Evolutionary conservation across 257 asterid genomes (phyloP).

Genomic region (Echites panduratus): DNA sequence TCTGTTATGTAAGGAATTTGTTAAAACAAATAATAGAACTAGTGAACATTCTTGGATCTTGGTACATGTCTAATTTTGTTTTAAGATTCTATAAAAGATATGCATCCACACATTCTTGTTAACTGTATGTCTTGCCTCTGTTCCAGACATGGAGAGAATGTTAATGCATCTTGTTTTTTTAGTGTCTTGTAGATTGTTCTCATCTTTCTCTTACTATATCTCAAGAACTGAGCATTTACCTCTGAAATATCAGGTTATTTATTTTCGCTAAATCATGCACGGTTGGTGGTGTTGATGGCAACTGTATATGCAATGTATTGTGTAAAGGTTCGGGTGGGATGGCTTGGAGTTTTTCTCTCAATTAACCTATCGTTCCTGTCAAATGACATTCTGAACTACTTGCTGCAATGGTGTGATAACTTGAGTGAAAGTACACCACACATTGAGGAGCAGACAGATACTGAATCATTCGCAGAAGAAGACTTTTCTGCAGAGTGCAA

Average conservation of each 20-base stretch:
- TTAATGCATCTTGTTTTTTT: neutral
- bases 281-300: conserved; percentile 85
- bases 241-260: conserved; percentile 64
- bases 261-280: conserved; percentile 89
- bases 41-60: neutral
- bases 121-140: neutral
- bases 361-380: conserved; percentile 87
- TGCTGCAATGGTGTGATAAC: conserved; percentile 86
- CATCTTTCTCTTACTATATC: conserved; percentile 18
- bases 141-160: neutral
- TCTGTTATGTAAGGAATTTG: neutral
- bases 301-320: conserved; percentile 73
- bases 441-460: conserved; percentile 57
- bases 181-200: neutral
- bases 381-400: conserved; percentile 64
- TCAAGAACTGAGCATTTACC: conserved; percentile 23
- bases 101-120: neutral
- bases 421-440: conserved; percentile 67
- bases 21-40: neutral
- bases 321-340: conserved; percentile 80
- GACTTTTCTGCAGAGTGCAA: conserved; percentile 56
- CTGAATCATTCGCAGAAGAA: conserved; percentile 58
- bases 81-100: neutral
- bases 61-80: neutral
- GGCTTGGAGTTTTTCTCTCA: conserved; percentile 80